Evolutionary conservation across 345 rosid genomes (phyloP).

Genomic region (Gossypium herbaceum): DNA sequence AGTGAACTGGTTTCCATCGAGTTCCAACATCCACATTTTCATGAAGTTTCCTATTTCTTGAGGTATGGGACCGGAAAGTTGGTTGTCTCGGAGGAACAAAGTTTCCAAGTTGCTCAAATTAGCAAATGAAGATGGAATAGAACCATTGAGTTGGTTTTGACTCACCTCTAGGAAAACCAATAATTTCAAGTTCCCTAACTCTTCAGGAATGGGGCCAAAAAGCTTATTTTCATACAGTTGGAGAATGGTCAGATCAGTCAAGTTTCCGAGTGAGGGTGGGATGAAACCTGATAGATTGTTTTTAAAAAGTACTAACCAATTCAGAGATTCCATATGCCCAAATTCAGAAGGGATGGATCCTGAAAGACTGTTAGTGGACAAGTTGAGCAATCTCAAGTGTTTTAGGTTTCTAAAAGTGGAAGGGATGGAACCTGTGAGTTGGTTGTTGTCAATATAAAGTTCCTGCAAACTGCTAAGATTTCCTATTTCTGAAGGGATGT

Average conservation of each 20-base stretch:
- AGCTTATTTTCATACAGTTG: not conserved
- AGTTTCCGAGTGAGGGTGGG: not conserved
- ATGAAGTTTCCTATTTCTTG: not conserved
- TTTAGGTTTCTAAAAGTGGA: not conserved
- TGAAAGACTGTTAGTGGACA: not conserved
- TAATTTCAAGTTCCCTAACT: not conserved
- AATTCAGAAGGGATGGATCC: constrained; percentile 3
- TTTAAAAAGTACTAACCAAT: not conserved
- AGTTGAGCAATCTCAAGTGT: not conserved
- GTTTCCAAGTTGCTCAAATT: constrained; percentile 4
- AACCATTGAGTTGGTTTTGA: constrained; percentile 3
- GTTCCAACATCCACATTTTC: not conserved
- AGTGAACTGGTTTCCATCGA: not conserved
- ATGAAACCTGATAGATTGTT: not conserved
- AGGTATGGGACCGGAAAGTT: not conserved
- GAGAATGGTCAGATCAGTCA: not conserved
- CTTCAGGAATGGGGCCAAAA: not conserved
- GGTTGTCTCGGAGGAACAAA: not conserved
- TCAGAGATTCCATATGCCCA: not conserved
- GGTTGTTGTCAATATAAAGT: not conserved
- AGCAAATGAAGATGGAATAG: not conserved
- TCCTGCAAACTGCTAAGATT: not conserved
- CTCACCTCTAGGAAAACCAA: not conserved
- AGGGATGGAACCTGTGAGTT: not conserved
- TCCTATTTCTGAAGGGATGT: not conserved